Evolutionary conservation across 768 basidiomycete genomes (phyloP), one percentile per base, ranked within the genome.

Genomic region (Clitopilus hobsonii): DNA sequence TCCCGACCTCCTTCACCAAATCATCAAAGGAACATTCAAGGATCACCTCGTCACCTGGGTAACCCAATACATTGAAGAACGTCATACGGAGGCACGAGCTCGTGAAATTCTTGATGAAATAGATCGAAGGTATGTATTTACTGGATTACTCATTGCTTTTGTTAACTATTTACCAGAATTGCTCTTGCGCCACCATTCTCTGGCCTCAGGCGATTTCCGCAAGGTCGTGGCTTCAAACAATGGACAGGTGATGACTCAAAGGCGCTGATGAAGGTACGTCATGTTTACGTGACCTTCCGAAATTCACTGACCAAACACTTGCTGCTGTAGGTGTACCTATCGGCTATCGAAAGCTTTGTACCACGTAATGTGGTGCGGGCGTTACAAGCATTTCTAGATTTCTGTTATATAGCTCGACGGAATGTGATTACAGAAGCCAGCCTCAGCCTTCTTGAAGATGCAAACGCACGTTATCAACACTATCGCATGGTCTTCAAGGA

Each of bases 211-310:
- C 41, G 55, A 0, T 71, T 71, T 8, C 58, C 65, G 0, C 54
- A 69, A 25, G 67, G 68, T 0, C 28, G 53, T 0, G 54, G 55
- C 2, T 69, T 70, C 36, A 66, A 65, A 16, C 69, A 70, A 25
- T 71, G 70, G 70, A 71, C 69, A 0, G 60, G 69, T 13, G 45
- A 70, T 14, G 61, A 71, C n/a, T 70, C 64, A 0, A 71, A 71
- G 26, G 64, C 60, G 0, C 41, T 71, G 0, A 70, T 70, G 67
- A 71, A 70, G 61, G 67, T 67, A 28, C 0, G 50, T 53, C 22
- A 13, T 5, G 38, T 28, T 18, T 0, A n/a, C 54, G 30, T 26
- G 8, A 28, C 32, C 14, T 24, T 16, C 32, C 14, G 29, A 30
- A 6, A 14, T 38, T 8, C 18, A 27, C n/a, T 29, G 53, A 11